Evolutionary conservation across 176 grass and related monocot genomes (phyloP).

Genomic region (Secale cereale): DNA sequence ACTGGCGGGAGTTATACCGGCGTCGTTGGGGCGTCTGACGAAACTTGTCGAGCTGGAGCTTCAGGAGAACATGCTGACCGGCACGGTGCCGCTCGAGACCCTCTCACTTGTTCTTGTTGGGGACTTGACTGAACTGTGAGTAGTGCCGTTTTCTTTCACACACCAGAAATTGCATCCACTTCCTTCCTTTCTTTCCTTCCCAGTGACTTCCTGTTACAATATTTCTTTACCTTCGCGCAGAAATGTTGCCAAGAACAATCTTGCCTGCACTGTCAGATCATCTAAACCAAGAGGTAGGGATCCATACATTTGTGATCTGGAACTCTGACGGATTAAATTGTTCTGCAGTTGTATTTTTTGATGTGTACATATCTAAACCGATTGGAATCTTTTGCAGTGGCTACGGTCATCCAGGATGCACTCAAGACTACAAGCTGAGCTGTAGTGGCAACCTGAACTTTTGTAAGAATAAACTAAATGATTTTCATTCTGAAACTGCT

Average conservation of each 20-base stretch:
- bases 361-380: neutral
- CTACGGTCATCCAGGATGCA: constrained; percentile 7
- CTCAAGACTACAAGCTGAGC: constrained; percentile 6
- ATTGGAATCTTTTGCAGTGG: constrained; percentile 13
- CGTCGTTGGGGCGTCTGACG: constrained; percentile 13
- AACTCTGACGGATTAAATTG: neutral
- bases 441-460: no score
- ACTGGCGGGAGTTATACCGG: constrained; percentile 17
- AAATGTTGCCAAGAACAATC: constrained; percentile 34
- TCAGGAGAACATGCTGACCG: constrained; percentile 19
- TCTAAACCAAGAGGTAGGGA: constrained; percentile 26
- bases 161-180: neutral
- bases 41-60: constrained; percentile 21
- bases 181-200: neutral
- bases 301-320: neutral
- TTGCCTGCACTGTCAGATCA: constrained; percentile 25
- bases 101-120: constrained; percentile 23
- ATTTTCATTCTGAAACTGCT: neutral
- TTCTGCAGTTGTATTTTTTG: neutral
- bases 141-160: neutral
- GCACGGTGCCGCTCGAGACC: constrained; percentile 17
- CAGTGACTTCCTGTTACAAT: neutral
- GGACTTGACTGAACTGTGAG: constrained; percentile 36
- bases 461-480: neutral
- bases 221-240: neutral